Evolutionary conservation across 345 rosid genomes (phyloP), one percentile per base, ranked within the genome.

Genomic region (Eucalyptus cloeziana): DNA sequence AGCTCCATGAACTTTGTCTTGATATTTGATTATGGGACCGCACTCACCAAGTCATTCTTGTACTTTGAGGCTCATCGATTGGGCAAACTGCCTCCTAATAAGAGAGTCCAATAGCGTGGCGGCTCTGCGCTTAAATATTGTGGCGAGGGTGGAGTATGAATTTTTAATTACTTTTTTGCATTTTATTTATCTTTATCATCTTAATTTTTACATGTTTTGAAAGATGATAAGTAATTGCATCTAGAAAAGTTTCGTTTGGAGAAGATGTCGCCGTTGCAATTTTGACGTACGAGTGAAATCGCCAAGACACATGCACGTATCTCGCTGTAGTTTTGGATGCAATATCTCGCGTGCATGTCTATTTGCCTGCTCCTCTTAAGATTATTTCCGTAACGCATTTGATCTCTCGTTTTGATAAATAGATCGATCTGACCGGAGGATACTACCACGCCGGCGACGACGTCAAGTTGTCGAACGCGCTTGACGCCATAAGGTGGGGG

Each of bases 401-500:
- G 8, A 67, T 52, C 58, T 87, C 49, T 67, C 31, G n/a, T 67
- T 62, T 50, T 0, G 51, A 87, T 1, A 21, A 7, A 30, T 50
- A 96, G 94, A 52, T 94, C 85, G 94, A 96, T 92, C 92, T 96
- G 2, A 92, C 93, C 2, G 96, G 96, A 89, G 97, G 98, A n/a
- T 96, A 95, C 89, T 94, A 94, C 31, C 95, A 96, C 86, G 94
- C 95, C 2, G 95, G 96, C 44, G 97, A 96, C 91, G 93, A 96
- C 87, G 88, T 96, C 87, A 95, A 96, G 90, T 96, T 93, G 4
- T 56, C 86, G 8, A 92, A 96, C 15, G 90, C 92, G 45, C 90
- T 93, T 6, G 89, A 37, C 3, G 92, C 98, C 81, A 80, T 96
- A 50, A 92, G 90, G 69, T 96, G 52, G 98, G 52, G 98, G 98